Conservation (phyloP, 148 eudicot species). For the Cornus suecica region DNA sequence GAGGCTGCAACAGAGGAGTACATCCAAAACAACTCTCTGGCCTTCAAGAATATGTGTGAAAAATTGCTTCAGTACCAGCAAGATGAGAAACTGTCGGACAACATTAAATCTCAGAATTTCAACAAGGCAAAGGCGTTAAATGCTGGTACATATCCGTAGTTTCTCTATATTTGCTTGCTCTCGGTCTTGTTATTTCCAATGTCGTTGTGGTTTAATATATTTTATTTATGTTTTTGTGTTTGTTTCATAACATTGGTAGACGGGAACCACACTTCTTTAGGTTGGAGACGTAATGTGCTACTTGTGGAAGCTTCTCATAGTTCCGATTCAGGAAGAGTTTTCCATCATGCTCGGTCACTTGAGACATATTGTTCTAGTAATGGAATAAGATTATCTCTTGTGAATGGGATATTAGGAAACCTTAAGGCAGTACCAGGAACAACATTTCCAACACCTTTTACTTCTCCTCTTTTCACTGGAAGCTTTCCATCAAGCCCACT, state of each 20-base stretch:
- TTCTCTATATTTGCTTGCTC: slow-evolving; percentile 9
- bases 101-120: slow-evolving; percentile 42
- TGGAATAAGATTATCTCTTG: slow-evolving; percentile 61
- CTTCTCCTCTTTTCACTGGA: slow-evolving; percentile 93
- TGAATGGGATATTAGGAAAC: slow-evolving; percentile 43
- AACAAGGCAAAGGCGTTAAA: slow-evolving; percentile 39
- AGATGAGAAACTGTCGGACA: slow-evolving; percentile 56
- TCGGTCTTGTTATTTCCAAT: slow-evolving; percentile 3
- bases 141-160: slow-evolving; percentile 34
- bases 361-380: slow-evolving; percentile 74
- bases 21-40: slow-evolving; percentile 56
- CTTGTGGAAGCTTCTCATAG: slow-evolving; percentile 89
- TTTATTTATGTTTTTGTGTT: slow-evolving; percentile 11
- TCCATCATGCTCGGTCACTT: slow-evolving; percentile 84
- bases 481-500: slow-evolving; percentile 95
- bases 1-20: slow-evolving; percentile 89
- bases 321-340: slow-evolving; percentile 92
- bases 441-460: slow-evolving; percentile 60
- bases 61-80: slow-evolving; percentile 66
- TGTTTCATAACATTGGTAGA: slow-evolving; percentile 29
- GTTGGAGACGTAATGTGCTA: slow-evolving; percentile 92
- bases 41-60: slow-evolving; percentile 71
- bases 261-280: slow-evolving; percentile 65
- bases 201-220: background rate
- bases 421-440: slow-evolving; percentile 53